Evolutionary conservation across 352 stramenopile genomes (phyloP).

Genomic region (Aphanomyces euteiches): DNA sequence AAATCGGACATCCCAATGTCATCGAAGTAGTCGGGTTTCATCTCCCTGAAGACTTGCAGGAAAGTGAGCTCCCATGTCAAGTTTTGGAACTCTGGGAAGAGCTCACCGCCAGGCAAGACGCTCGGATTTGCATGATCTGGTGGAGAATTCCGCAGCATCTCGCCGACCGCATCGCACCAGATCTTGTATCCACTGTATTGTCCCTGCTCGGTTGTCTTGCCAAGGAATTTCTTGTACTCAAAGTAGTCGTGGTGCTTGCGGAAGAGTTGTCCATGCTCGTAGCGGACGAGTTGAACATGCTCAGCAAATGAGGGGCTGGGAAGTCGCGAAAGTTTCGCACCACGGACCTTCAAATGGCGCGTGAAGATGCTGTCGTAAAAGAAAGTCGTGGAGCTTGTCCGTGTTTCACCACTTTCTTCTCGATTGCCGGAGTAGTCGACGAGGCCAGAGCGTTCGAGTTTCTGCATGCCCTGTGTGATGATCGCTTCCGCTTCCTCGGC

Average conservation of each 20-base stretch:
- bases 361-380: too few species aligned
- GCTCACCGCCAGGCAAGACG: too few species aligned
- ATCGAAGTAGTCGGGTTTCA: too few species aligned
- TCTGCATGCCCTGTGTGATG: too few species aligned
- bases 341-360: conserved; percentile 52
- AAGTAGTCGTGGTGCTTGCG: too few species aligned
- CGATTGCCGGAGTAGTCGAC: conserved; percentile 56
- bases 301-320: conserved; percentile 50
- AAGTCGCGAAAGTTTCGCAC: conserved; percentile 45
- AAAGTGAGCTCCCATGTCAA: too few species aligned
- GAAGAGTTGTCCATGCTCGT: conserved; percentile 63
- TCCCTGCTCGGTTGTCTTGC: conserved; percentile 39
- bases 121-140: neutral
- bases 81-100: too few species aligned
- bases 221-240: conserved; percentile 54
- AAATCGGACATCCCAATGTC: too few species aligned
- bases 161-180: too few species aligned
- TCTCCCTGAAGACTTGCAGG: too few species aligned
- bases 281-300: conserved; percentile 64
- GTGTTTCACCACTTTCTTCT: conserved; percentile 46
- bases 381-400: conserved; percentile 67
- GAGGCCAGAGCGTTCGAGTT: conserved; percentile 53
- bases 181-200: conserved; percentile 1
- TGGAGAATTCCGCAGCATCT: neutral
- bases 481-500: too few species aligned